Conservation (phyloP, 2,329 filamentous ascomycete species). For the Thermothelomyces thermophilus region DNA sequence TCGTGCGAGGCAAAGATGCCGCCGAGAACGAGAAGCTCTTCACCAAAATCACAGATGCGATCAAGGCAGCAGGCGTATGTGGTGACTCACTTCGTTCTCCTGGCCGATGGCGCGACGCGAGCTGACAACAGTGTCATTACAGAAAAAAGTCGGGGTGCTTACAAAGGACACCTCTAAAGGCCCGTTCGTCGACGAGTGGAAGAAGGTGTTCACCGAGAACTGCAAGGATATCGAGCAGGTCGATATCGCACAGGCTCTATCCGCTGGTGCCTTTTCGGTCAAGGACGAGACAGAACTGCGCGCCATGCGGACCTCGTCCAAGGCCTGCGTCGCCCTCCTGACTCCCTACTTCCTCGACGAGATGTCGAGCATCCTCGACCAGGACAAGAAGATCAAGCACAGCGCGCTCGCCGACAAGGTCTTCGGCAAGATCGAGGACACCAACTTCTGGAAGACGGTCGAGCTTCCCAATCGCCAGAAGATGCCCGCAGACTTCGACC, state of each 20-base stretch:
- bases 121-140: conserved; percentile 20
- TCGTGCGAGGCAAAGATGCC: conserved; percentile 85
- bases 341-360: conserved; percentile 96
- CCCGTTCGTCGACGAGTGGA: conserved; percentile 95
- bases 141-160: conserved; percentile 87
- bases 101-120: conserved; percentile 1
- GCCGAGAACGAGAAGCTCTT: conserved; percentile 90
- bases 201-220: conserved; percentile 68
- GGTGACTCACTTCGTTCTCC: conserved; percentile 2
- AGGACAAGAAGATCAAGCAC: conserved; percentile 96
- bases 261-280: conserved; percentile 74
- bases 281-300: conserved; percentile 95
- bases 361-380: conserved; percentile 92
- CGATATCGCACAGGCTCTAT: conserved; percentile 77
- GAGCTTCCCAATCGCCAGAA: conserved; percentile 64
- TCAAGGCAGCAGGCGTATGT: conserved; percentile 80
- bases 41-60: conserved; percentile 71
- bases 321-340: conserved; percentile 90
- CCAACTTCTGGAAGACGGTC: conserved; percentile 84
- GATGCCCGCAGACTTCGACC: conserved; percentile 79
- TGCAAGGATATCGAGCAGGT: conserved; percentile 84
- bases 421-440: conserved; percentile 83
- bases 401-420: conserved; percentile 79
- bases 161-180: conserved; percentile 78
- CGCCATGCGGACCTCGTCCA: conserved; percentile 87